These are phyloP conservation scores for Hygrocybe punicea DNA, from an alignment of 768 basidiomycete species.

Conservation along the genomic window DNA sequence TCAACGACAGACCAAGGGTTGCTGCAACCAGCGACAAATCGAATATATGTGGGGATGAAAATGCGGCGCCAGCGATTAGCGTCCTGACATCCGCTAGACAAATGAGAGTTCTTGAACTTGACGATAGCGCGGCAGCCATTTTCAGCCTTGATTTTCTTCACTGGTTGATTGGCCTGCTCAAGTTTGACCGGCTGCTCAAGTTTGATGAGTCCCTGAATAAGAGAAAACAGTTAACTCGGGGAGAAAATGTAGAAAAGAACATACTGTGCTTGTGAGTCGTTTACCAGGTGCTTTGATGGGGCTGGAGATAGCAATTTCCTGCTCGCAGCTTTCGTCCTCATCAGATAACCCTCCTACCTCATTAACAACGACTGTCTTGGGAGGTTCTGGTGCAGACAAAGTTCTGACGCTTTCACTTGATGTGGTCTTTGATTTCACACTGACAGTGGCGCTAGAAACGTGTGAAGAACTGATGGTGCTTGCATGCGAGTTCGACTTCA, in stretches of 20 bases:
- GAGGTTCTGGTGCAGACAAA: too few species aligned
- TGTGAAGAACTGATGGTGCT: too few species aligned
- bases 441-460: too few species aligned
- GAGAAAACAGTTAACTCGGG: background rate
- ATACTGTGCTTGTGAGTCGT: background rate
- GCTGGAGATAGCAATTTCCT: background rate
- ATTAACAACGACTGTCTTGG: too few species aligned
- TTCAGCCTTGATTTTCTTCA: background rate
- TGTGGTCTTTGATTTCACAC: too few species aligned
- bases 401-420: too few species aligned
- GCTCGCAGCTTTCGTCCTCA: background rate
- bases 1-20: constrained; percentile 6
- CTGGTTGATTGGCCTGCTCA: background rate
- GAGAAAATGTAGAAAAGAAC: background rate
- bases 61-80: background rate
- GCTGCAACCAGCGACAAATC: constrained; percentile 1
- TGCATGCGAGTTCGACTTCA: too few species aligned
- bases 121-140: background rate
- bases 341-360: background rate
- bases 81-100: background rate
- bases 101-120: background rate
- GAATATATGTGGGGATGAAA: constrained; percentile 8
- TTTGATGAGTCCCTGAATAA: background rate
- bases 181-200: background rate
- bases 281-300: background rate